Percentiles rank a stretch among this genome's conserved stretches.
These are phyloP conservation scores for Pseudopyrenochaeta lycopersici DNA, from an alignment of 2,329 filamentous ascomycete genomes.

Conservation along the genomic window DNA sequence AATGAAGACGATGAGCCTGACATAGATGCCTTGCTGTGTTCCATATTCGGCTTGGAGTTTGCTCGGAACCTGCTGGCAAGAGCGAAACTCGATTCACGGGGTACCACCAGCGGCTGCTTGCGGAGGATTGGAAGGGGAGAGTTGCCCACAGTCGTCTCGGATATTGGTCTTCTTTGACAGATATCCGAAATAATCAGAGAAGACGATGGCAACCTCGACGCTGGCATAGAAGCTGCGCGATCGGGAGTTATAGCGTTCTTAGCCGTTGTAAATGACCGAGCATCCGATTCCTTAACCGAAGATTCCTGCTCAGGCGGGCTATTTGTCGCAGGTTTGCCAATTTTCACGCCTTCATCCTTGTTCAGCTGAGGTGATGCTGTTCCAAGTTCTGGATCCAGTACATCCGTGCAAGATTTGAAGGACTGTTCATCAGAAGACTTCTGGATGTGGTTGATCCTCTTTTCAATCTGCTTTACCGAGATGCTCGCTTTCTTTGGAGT, in stretches of 20 bases:
- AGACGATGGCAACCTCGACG: conserved; percentile 18
- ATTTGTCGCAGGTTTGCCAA: conserved; percentile 22
- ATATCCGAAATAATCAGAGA: conserved; percentile 9
- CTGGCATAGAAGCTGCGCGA: conserved; percentile 25
- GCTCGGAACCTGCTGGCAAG: conserved; percentile 20
- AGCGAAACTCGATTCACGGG: conserved; percentile 29
- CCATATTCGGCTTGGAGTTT: conserved; percentile 32
- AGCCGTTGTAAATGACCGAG: conserved; percentile 32
- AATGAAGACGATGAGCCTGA: conserved; percentile 36
- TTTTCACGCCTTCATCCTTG: conserved; percentile 15
- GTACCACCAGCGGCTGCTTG: conserved; percentile 19
- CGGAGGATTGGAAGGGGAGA: conserved; percentile 21
- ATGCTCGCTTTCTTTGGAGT: neutral
- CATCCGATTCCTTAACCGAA: conserved; percentile 28
- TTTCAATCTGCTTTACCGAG: conserved; percentile 14
- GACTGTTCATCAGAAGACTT: conserved; percentile 45
- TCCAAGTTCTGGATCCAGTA: conserved; percentile 15
- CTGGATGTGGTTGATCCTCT: conserved; percentile 31
- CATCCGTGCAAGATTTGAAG: conserved; percentile 43
- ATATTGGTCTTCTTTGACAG: conserved; percentile 10
- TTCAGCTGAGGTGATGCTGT: neutral
- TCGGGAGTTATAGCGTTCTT: conserved; percentile 30
- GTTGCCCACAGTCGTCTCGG: conserved; percentile 22
- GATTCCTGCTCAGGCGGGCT: conserved; percentile 13
- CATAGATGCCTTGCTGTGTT: conserved; percentile 26